Evolutionary conservation across 495 filamentous ascomycete genomes (phyloP), one percentile per base, ranked within the genome.

Genomic region (Xylaria cubensis): DNA sequence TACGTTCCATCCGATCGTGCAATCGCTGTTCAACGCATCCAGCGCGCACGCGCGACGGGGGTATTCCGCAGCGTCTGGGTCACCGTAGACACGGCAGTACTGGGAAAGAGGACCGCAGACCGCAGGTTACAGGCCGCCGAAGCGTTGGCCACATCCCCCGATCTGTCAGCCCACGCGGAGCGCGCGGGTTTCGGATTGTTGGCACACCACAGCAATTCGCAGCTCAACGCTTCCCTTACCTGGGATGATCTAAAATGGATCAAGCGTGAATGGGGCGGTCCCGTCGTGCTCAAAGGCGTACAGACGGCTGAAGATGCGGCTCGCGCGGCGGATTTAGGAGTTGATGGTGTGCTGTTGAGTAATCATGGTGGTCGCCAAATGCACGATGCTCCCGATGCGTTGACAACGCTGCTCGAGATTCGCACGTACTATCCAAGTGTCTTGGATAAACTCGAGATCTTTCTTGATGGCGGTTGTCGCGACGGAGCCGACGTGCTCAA

Each of bases 241-340:
- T 97, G 94, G 94, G 91, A 91, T 69, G 94, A 96, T 77, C 90
- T 97, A 61, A 89, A 90, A n/a, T 96, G 92, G 92, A 95, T 97
- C 83, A 82, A 88, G 73, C 85, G 84, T 29, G 90, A 94, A 73
- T 97, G 94, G 68, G 92, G 89, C 68, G 94, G 95, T 88, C 94
- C 94, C 10, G 91, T 97, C 70, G 83, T 95, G 24, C 88, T 96
- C 58, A 97, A 97, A 84, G 94, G 94, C 66, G 92, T 97, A 6
- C 93, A 96, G 81, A 84, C 92, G 68, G 91, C 94, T 19, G 94
- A 97, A 75, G 94, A 97, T 74, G 94, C 94, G 24, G 83, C 93
- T 62, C 87, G 84, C 44, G 94, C 93, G 55, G 86, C 92, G 70
- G 89, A 93, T 69, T 74, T 78, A 48, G 93, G 92, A 10, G 89